phyloP scores from a whole-genome alignment of 768 basidiomycete genomes.

The Coprinopsis cinerea region DNA sequence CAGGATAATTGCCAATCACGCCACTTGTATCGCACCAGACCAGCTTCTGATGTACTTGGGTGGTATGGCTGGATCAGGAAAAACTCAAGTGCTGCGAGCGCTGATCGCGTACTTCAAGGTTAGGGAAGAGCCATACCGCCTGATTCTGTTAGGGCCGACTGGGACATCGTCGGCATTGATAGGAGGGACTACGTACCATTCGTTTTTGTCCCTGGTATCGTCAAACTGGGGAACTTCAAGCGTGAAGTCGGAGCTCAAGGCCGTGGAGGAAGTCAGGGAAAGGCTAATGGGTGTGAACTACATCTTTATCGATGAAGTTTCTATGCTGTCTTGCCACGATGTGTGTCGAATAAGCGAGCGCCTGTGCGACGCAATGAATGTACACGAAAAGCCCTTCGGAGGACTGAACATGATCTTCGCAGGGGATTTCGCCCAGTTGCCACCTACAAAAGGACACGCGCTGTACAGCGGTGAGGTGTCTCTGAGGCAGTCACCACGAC shows the following conservation, averaged over 20 bases:
- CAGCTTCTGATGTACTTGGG: conserved; percentile 28
- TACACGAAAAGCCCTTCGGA: conserved; percentile 22
- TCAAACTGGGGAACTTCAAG: background rate
- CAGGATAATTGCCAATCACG: conserved; percentile 24
- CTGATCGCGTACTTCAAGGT: conserved; percentile 17
- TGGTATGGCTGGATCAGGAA: conserved; percentile 30
- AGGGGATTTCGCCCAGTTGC: conserved; percentile 41
- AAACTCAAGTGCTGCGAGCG: conserved; percentile 25
- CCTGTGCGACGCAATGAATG: conserved; percentile 16
- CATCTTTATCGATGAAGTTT: conserved; percentile 38
- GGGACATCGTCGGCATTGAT: conserved; percentile 4
- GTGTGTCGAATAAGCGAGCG: conserved; percentile 22
- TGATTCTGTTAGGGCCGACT: background rate
- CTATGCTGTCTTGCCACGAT: conserved; percentile 30
- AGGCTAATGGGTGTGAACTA: conserved; percentile 27
- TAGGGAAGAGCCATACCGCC: conserved; percentile 19
- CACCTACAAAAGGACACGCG: conserved; percentile 16
- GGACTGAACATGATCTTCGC: no score
- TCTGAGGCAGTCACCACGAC: background rate
- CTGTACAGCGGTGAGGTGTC: conserved; percentile 1
- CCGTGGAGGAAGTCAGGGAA: conserved; percentile 2
- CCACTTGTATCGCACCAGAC: conserved; percentile 3
- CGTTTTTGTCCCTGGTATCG: conserved; percentile 13
- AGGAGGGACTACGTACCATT: conserved; percentile 27
- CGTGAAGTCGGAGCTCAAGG: conserved; percentile 10